Conservation (phyloP, 2,329 filamentous ascomycete species). For the Colletotrichum kahawae region DNA sequence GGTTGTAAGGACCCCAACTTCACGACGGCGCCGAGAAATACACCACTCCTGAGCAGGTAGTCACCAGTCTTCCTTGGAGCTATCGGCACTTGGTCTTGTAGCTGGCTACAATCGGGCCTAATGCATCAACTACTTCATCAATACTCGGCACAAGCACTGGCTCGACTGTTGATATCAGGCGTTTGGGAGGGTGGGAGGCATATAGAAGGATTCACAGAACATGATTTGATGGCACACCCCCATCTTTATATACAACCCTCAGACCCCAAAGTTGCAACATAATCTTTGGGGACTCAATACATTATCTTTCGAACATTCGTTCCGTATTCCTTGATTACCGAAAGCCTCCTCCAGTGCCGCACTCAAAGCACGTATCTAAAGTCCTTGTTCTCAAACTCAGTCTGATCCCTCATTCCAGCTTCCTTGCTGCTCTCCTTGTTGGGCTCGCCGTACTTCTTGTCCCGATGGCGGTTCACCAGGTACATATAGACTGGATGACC, state of each 20-base stretch:
- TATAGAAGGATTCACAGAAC: not conserved
- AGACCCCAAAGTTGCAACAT: rapidly evolving
- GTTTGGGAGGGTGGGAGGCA: not conserved
- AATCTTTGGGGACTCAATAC: not conserved
- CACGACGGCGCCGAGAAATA: rapidly evolving
- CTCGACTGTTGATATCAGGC: rapidly evolving
- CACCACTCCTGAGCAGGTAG: rapidly evolving
- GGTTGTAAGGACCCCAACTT: rapidly evolving
- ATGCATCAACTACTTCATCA: rapidly evolving
- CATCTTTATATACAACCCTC: not conserved
- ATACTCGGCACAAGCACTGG: rapidly evolving
- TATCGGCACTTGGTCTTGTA: rapidly evolving
- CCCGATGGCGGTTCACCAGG: not conserved
- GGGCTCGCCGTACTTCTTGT: conserved; percentile 32
- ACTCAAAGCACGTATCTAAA: conserved; percentile 41
- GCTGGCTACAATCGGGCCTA: not conserved
- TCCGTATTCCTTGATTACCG: not conserved
- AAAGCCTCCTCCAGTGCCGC: not conserved
- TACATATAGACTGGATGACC: not conserved
- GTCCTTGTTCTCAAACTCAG: conserved; percentile 46
- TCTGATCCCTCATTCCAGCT: conserved; percentile 43
- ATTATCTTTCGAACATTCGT: not conserved
- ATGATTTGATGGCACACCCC: rapidly evolving
- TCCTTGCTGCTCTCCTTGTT: conserved; percentile 39
- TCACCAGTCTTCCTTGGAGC: rapidly evolving